Base-by-base conservation (phyloP, 2,329 filamentous ascomycete species). In the Pezicula neosporulosa region DNA sequence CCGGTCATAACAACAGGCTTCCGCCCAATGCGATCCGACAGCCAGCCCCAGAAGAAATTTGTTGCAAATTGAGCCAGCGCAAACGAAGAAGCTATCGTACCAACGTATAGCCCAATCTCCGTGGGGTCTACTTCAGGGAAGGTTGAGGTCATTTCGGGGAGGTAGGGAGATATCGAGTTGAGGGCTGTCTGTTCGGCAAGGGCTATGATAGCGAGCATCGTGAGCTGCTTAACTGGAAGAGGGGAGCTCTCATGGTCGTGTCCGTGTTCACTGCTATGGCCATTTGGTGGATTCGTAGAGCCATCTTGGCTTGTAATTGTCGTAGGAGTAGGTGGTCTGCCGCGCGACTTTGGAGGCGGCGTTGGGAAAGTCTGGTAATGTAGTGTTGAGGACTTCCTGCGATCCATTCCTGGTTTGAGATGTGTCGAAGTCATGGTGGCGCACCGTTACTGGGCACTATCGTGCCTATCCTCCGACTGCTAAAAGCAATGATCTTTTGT, bases 161-260 rank as follows among this genome's bases (percentile, higher is more conserved):
- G 81, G 69, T 99, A 99, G 1, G 94, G 94, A 10, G 87, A 89
- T 63, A 99, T 97, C 19, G 91, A 96, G 70, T 99, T 99, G 65
- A 99, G 80, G 0, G 94, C 94, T 0, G 93, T 97, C 75, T 99
- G 94, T 68, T 99, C 94, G 49, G 89, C 88, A 19, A 99, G 78
- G 6, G 92, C 92, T 54, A 99, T 89, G 58, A 97, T 74, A 1
- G 93, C 93, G 33, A 99, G 76, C 12, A 97, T 81, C 5, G 85
- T 79, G 54, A 99, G 85, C 73, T 97, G 94, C 59, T 78, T 83
- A 58, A 83, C 83, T 0, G 94, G 94, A 16, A 99, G 72, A 0
- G 93, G 92, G 58, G 82, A 78, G 57, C 78, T 71, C 15, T 63
- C 51, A 36, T 60, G 47, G 13, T 60, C 57, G 39, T 62, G 49